Conservation (phyloP, 2,329 filamentous ascomycete genomes). For the Monosporascus ibericus region DNA sequence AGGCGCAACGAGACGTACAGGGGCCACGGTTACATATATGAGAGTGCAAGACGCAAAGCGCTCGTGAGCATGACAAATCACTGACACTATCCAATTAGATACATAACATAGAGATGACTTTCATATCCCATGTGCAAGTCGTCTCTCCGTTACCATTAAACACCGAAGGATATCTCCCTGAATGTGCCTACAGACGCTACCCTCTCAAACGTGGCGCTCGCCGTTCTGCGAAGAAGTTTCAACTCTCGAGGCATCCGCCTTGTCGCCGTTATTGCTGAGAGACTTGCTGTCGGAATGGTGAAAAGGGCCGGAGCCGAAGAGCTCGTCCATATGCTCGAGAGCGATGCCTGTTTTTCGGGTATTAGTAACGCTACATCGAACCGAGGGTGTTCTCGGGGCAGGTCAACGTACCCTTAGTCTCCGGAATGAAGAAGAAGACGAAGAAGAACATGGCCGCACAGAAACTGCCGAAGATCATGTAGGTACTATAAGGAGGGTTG, state of each 20-base stretch:
- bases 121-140: too few species aligned
- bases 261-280: constrained; percentile 8
- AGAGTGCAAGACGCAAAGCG: too few species aligned
- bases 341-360: constrained; percentile 45
- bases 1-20: too few species aligned
- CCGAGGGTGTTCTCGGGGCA: background rate
- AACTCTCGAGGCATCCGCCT: constrained; percentile 11
- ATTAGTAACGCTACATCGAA: too few species aligned
- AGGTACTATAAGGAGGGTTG: constrained; percentile 31
- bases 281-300: constrained; percentile 9
- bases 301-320: constrained; percentile 43
- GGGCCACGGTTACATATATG: too few species aligned
- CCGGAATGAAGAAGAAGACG: constrained; percentile 51
- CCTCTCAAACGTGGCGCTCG: background rate
- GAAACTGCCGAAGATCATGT: constrained; percentile 58
- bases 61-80: too few species aligned
- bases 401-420: constrained; percentile 25
- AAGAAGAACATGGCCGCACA: constrained; percentile 56
- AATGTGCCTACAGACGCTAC: too few species aligned
- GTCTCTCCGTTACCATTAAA: too few species aligned
- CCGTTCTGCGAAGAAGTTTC: constrained; percentile 8
- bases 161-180: background rate
- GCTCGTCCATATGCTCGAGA: constrained; percentile 55
- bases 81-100: too few species aligned
- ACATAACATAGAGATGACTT: too few species aligned